Evolutionary conservation across 805 yeast genomes (phyloP).

Genomic region (Maudiozyma turicensis): DNA sequence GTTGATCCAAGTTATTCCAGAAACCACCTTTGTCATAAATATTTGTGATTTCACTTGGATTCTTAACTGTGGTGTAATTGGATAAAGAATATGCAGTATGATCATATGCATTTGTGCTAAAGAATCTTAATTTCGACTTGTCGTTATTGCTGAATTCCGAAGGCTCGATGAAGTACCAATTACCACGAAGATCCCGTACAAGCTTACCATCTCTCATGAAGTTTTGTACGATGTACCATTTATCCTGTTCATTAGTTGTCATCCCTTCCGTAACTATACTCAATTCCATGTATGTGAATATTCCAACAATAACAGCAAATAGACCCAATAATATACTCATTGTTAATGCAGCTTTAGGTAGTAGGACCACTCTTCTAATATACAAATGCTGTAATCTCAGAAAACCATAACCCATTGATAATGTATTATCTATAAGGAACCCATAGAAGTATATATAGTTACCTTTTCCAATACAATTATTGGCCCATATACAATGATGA

Average conservation of each 20-base stretch:
- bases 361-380: neutral
- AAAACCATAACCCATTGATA: constrained; percentile 38
- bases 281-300: constrained; percentile 39
- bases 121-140: constrained; percentile 7
- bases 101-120: constrained; percentile 27
- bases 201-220: constrained; percentile 36
- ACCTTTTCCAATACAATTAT: constrained; percentile 63
- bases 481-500: constrained; percentile 66
- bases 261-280: constrained; percentile 51
- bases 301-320: constrained; percentile 35
- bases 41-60: constrained; percentile 18
- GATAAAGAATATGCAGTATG: constrained; percentile 9
- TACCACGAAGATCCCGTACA: constrained; percentile 10
- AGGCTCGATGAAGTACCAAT: constrained; percentile 12
- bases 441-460: constrained; percentile 53
- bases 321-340: constrained; percentile 37
- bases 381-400: constrained; percentile 14
- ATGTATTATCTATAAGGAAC: constrained; percentile 42
- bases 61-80: constrained; percentile 7
- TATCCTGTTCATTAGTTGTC: constrained; percentile 64
- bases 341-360: constrained; percentile 24
- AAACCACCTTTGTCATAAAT: constrained; percentile 26
- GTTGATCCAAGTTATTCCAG: constrained; percentile 17
- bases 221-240: constrained; percentile 59
- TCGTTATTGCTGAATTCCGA: neutral